Percentiles rank a stretch among this genome's conserved stretches.
Evolutionary conservation across 768 basidiomycete species (phyloP).

Genomic region (Crucibulum laeve): DNA sequence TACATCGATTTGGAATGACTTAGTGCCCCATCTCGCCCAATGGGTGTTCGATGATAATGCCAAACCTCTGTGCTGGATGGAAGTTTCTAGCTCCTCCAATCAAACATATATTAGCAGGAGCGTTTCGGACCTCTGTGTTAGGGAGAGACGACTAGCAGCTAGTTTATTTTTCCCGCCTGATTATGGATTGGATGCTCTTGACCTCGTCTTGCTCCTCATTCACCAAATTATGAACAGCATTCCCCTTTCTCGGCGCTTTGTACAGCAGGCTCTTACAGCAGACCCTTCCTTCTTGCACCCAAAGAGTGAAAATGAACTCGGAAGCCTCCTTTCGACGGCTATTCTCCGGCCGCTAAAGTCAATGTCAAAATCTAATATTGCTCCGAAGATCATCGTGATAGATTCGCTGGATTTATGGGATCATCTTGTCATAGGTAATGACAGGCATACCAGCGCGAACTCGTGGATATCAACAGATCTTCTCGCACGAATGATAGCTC

Average conservation of each 20-base stretch:
- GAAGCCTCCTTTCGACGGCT: background rate
- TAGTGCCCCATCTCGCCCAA: background rate
- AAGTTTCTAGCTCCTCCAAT: background rate
- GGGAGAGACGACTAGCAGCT: slow-evolving; percentile 10
- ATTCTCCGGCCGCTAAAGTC: background rate
- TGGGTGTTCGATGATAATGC: background rate
- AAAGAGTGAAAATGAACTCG: background rate
- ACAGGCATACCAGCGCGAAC: too few species aligned
- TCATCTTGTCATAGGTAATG: background rate
- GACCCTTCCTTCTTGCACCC: background rate
- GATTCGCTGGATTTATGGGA: background rate
- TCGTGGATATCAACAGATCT: too few species aligned
- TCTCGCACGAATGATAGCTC: too few species aligned
- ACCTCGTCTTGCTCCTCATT: background rate
- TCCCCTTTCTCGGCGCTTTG: background rate
- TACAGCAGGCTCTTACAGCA: background rate
- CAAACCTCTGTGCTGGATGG: background rate
- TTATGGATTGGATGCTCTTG: slow-evolving; percentile 1
- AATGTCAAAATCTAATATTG: background rate
- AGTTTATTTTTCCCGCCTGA: slow-evolving; percentile 11
- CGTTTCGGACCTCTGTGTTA: slow-evolving; percentile 11
- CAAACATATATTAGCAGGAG: slow-evolving; percentile 8
- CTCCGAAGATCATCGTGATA: background rate
- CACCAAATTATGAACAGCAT: background rate
- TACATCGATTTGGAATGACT: background rate